Conservation (phyloP, 352 stramenopile genomes). For the Globisporangium sylvaticum region DNA sequence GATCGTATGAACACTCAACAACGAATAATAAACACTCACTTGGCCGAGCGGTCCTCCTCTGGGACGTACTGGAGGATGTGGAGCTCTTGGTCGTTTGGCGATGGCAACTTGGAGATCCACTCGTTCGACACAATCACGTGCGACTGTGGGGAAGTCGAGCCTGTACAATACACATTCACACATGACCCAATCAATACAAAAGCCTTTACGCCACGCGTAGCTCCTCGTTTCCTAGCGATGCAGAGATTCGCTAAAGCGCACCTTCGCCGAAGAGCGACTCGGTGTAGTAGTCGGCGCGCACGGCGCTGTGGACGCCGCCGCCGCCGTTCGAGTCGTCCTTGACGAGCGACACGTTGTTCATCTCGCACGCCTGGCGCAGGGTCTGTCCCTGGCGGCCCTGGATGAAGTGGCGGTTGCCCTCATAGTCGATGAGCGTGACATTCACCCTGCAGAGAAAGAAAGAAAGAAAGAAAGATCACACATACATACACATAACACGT, state of each 20-base stretch:
- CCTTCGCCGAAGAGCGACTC: constrained; percentile 87
- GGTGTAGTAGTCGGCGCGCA: constrained; percentile 77
- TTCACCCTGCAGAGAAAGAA: constrained; percentile 49
- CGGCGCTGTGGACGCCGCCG: constrained; percentile 59
- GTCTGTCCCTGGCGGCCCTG: constrained; percentile 80
- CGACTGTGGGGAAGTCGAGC: constrained; percentile 73
- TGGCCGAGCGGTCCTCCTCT: constrained; percentile 70
- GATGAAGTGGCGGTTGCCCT: constrained; percentile 84
- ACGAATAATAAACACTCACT: constrained; percentile 32
- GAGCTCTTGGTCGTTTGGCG: constrained; percentile 64
- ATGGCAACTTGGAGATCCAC: constrained; percentile 77
- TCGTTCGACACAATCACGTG: constrained; percentile 88
- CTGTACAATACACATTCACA: constrained; percentile 2
- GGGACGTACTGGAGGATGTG: constrained; percentile 84
- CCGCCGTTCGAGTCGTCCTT: constrained; percentile 87
- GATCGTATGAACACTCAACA: neutral
- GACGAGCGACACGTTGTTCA: constrained; percentile 66
- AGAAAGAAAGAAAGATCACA: constrained; percentile 7
- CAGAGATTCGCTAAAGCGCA: too few species aligned
- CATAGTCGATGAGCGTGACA: constrained; percentile 83
- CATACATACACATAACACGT: neutral
- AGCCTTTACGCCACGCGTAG: too few species aligned
- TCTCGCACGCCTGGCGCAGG: constrained; percentile 77
- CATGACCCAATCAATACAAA: neutral
- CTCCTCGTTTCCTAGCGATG: too few species aligned